These are phyloP conservation scores for Tympanopsis confertula DNA, from an alignment of 2,329 filamentous ascomycete species.

Conservation along the genomic window DNA sequence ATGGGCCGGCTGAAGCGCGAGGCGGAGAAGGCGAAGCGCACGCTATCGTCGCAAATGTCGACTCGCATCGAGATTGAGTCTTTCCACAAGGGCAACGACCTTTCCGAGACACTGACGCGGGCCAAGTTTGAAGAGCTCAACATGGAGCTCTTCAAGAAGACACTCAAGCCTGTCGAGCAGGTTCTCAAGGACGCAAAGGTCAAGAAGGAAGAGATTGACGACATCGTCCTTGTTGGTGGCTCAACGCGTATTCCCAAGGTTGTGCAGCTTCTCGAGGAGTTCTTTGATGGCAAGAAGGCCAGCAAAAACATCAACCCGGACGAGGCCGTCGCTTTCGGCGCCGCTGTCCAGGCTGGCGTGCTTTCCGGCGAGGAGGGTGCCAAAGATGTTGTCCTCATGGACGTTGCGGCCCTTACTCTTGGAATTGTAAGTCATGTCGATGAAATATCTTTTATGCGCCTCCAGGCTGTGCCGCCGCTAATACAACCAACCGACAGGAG, in stretches of 20 bases:
- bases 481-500: conserved; percentile 17
- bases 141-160: conserved; percentile 73
- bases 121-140: conserved; percentile 73
- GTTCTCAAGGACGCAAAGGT: conserved; percentile 70
- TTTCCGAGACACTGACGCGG: conserved; percentile 67
- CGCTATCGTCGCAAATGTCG: conserved; percentile 61
- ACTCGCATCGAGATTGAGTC: conserved; percentile 66
- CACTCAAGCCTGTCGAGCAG: conserved; percentile 67
- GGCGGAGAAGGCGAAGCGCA: conserved; percentile 72
- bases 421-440: conserved; percentile 50
- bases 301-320: conserved; percentile 73
- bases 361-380: conserved; percentile 55
- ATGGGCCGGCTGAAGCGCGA: conserved; percentile 76
- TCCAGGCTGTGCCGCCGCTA: no score
- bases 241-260: conserved; percentile 73
- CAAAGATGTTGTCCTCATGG: conserved; percentile 53
- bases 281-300: conserved; percentile 65
- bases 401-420: conserved; percentile 63
- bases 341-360: conserved; percentile 67
- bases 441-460: no score
- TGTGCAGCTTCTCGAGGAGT: conserved; percentile 63
- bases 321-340: conserved; percentile 68
- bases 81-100: conserved; percentile 66
- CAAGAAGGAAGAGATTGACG: conserved; percentile 63
- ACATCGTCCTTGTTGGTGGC: conserved; percentile 68